phyloP scores from a whole-genome alignment of 169 alveolate species.

The Plasmodium inui region DNA sequence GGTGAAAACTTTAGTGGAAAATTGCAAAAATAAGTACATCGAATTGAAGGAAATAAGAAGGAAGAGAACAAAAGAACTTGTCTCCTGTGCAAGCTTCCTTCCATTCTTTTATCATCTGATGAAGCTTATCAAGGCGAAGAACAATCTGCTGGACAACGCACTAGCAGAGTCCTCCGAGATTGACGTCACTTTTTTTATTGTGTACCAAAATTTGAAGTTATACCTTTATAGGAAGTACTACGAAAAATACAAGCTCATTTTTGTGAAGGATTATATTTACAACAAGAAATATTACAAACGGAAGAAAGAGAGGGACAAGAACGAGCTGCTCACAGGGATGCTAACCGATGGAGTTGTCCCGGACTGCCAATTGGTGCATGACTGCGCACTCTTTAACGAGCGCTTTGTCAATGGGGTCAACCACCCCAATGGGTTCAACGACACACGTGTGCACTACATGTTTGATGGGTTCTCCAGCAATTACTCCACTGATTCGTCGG shows the following conservation, averaged over 20 bases:
- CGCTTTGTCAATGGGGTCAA: not conserved
- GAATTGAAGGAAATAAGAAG: slow-evolving; percentile 5
- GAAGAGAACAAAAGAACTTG: slow-evolving; percentile 12
- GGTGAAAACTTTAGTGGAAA: not conserved
- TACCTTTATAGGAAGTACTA: slow-evolving; percentile 60
- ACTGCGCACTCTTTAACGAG: not conserved
- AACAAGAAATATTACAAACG: slow-evolving; percentile 30
- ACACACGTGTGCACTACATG: slow-evolving; percentile 17
- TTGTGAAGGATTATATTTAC: slow-evolving; percentile 56
- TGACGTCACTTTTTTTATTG: slow-evolving; percentile 19
- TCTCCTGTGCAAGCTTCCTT: slow-evolving; percentile 12
- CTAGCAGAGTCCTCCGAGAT: slow-evolving; percentile 14
- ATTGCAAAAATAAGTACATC: not conserved
- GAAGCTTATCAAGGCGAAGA: slow-evolving; percentile 26
- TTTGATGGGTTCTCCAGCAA: slow-evolving; percentile 72
- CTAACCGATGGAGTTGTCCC: not conserved
- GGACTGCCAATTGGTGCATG: not conserved
- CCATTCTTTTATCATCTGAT: slow-evolving; percentile 11
- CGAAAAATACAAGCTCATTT: slow-evolving; percentile 31
- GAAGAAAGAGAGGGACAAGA: slow-evolving; percentile 13
- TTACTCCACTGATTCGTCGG: slow-evolving; percentile 41
- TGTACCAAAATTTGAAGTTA: slow-evolving; percentile 57
- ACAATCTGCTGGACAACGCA: slow-evolving; percentile 15
- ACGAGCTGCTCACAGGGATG: not conserved
- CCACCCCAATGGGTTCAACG: not conserved